Base-by-base conservation (phyloP, 2,329 filamentous ascomycete genomes). In the Albophoma yamanashiensis region DNA sequence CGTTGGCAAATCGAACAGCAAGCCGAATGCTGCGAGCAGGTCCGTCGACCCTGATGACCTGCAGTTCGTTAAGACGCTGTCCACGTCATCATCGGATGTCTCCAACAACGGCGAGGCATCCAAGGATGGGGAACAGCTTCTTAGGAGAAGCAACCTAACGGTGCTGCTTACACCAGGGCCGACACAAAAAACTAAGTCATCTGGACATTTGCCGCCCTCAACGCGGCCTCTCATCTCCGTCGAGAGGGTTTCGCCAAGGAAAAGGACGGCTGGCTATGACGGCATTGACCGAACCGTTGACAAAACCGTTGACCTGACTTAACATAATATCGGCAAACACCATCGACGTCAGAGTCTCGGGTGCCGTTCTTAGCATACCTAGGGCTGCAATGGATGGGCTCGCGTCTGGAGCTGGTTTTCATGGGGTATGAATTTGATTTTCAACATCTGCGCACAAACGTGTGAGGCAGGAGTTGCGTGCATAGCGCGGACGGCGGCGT, bases 271-370 rank as follows among this genome's bases (percentile, higher is more conserved):
- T 14, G 20, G 52, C 43, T 74, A 74, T 60, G 69, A 71, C 56
- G 71, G 72, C n/a, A 65, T 74, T 47, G 72, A 73, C 27, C 64
- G 66, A n/a, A 57, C 63, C 9, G 34, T 7, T 36, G 34, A 36
- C 34, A 3, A 31, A 31, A 1, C 34, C 12, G 39, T 63, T 15
- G 64, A 66, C 45, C 39, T 63, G 40, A 66, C 60, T 20, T 62
- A 45, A 62, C n/a, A 7, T n/a, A 22, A 14, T 9, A 22, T 15
- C 20, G 20, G 31, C 50, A 14, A 53, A 22, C 6, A 34, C 5
- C n/a, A 8, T 12, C 17, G 9, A 14, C 5, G 20, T 36, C 9
- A 34, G 5, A 36, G 50, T 38, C 6, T 20, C 31, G n/a, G 2
- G 8, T 5, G 31, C 27, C 20, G 22, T 15, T 11, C 11, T 55